A percentile compares a stretch with the other conserved stretches of the same genome.
Conservation (phyloP, 305 asterid genomes). For the Rubia balearica region DNA sequence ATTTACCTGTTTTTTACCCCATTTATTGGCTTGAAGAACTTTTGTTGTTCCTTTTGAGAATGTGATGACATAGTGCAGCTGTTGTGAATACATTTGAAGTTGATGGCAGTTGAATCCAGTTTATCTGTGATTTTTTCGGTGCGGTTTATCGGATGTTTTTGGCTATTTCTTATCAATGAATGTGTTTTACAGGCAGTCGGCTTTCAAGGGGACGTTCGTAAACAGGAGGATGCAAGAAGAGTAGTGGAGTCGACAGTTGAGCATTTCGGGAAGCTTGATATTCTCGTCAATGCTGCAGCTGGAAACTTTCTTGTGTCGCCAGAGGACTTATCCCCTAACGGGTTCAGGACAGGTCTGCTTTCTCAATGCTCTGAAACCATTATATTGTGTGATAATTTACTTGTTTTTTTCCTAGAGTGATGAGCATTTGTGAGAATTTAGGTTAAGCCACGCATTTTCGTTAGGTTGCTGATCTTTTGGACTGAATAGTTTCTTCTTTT, state of each 20-base stretch:
- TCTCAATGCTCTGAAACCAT: neutral
- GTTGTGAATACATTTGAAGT: neutral
- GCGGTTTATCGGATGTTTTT: neutral
- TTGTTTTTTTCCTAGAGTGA: neutral
- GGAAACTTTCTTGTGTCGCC: constrained; percentile 82
- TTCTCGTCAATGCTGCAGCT: constrained; percentile 91
- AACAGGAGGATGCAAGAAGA: constrained; percentile 63
- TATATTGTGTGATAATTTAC: neutral
- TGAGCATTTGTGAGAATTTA: neutral
- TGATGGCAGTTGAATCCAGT: neutral
- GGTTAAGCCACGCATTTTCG: neutral
- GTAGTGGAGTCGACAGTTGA: constrained; percentile 69
- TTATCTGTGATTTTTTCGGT: neutral
- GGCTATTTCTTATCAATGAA: neutral
- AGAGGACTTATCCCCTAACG: constrained; percentile 89
- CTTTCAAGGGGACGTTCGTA: constrained; percentile 78
- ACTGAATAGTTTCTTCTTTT: neutral
- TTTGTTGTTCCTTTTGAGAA: neutral
- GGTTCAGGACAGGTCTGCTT: constrained; percentile 71
- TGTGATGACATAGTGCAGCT: neutral
- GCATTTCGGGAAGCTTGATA: constrained; percentile 82
- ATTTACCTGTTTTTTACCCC: neutral
- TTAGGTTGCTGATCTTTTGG: neutral
- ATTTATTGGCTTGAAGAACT: neutral
- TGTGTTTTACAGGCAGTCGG: constrained; percentile 54